These are phyloP conservation scores for Aspergillus haitiensis DNA, from an alignment of 495 filamentous ascomycete species.

Conservation along the genomic window DNA sequence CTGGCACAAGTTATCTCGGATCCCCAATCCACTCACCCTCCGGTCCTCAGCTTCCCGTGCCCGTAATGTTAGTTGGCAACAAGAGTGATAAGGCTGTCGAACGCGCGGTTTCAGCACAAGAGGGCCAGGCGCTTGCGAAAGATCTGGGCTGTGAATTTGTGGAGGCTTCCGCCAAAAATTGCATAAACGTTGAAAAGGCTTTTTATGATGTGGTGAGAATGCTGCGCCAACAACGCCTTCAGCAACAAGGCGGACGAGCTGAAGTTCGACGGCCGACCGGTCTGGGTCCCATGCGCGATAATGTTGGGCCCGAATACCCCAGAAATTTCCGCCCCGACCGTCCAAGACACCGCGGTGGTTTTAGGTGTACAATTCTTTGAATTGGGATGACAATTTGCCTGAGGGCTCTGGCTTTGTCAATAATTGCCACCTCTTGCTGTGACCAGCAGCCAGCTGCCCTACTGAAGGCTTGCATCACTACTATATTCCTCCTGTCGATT, in stretches of 20 bases:
- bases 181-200: constrained; percentile 97
- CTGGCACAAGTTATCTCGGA: constrained; percentile 54
- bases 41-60: constrained; percentile 64
- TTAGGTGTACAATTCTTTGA: constrained; percentile 49
- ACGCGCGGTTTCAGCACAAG: constrained; percentile 93
- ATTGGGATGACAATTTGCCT: constrained; percentile 9
- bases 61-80: constrained; percentile 98
- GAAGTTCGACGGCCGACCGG: constrained; percentile 43
- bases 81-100: constrained; percentile 97
- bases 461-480: neutral
- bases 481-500: neutral
- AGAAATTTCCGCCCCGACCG: constrained; percentile 46
- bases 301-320: constrained; percentile 42
- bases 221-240: constrained; percentile 76
- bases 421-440: neutral
- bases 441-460: neutral
- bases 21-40: constrained; percentile 70
- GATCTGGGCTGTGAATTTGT: constrained; percentile 96
- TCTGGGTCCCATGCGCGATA: constrained; percentile 41
- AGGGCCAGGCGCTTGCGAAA: constrained; percentile 87
- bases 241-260: constrained; percentile 40
- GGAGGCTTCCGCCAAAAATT: constrained; percentile 98
- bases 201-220: constrained; percentile 97
- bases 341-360: constrained; percentile 39
- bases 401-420: constrained; percentile 23